These are phyloP conservation scores for Cornus suecica DNA, from an alignment of 148 eudicot species.

Conservation along the genomic window DNA sequence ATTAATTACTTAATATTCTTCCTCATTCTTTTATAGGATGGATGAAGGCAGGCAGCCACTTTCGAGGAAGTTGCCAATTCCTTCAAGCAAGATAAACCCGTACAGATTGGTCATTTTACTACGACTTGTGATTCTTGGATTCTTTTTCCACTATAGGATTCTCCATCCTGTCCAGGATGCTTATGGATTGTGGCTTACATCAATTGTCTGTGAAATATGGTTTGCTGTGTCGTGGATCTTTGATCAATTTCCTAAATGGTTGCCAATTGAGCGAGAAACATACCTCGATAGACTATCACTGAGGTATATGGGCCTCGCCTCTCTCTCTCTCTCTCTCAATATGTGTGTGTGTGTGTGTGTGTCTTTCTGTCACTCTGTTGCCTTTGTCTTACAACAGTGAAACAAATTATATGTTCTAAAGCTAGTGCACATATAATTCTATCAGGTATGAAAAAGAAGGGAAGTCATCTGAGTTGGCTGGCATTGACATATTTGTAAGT, in stretches of 20 bases:
- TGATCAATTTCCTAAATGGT: constrained; percentile 97
- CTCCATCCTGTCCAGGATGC: constrained; percentile 92
- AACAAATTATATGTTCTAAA: neutral
- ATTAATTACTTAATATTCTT: neutral
- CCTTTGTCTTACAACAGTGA: neutral
- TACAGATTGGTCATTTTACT: constrained; percentile 77
- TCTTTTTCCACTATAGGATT: constrained; percentile 87
- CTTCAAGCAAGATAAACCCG: constrained; percentile 95
- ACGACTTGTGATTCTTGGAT: constrained; percentile 71
- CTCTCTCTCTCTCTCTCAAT: constrained; percentile 1
- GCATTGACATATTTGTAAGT: constrained; percentile 83
- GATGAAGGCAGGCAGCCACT: constrained; percentile 99
- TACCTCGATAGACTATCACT: constrained; percentile 90
- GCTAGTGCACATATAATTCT: neutral
- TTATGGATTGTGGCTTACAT: constrained; percentile 83
- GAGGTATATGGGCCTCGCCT: constrained; percentile 37
- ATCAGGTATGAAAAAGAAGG: constrained; percentile 97
- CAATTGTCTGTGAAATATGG: constrained; percentile 96
- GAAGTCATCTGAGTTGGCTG: constrained; percentile 85
- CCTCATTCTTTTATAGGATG: constrained; percentile 50
- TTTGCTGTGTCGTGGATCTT: constrained; percentile 93
- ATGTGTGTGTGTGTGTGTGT: neutral
- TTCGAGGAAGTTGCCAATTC: constrained; percentile 83
- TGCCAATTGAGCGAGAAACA: constrained; percentile 87
- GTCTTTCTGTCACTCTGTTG: neutral